Percentiles rank a stretch among this genome's conserved stretches.
phyloP scores from a whole-genome alignment of 768 basidiomycete species.

The Boletus sensibilis region DNA sequence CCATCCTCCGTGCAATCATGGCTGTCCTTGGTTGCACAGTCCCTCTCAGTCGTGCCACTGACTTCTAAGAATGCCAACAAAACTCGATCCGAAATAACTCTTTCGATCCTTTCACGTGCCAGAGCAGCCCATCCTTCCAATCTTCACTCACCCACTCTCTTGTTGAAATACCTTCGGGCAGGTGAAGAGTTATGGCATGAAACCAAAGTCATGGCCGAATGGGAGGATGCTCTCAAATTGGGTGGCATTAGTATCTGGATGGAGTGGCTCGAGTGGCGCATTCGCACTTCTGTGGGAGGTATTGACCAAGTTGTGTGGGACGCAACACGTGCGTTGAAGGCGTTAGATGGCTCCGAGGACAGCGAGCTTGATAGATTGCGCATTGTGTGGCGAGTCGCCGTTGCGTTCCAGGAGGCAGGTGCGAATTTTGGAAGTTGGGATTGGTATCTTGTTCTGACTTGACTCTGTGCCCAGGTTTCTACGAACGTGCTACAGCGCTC shows the following conservation, averaged over 20 bases:
- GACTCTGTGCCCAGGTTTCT: conserved; percentile 48
- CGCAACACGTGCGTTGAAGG: conserved; percentile 45
- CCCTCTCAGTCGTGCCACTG: conserved; percentile 58
- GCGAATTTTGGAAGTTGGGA: conserved; percentile 15
- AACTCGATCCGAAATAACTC: conserved; percentile 67
- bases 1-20: conserved; percentile 58
- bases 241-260: conserved; percentile 64
- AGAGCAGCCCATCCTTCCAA: conserved; percentile 55
- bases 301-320: conserved; percentile 55
- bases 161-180: conserved; percentile 64
- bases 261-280: conserved; percentile 79
- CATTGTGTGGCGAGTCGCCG: conserved; percentile 68
- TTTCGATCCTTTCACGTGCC: conserved; percentile 67
- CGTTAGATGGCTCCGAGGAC: conserved; percentile 41
- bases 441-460: conserved; percentile 1
- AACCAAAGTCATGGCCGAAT: conserved; percentile 55
- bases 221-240: conserved; percentile 61
- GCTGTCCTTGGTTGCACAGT: conserved; percentile 62
- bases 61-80: conserved; percentile 66
- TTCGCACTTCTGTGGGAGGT: conserved; percentile 46
- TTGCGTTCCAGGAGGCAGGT: conserved; percentile 69
- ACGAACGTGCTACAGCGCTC: conserved; percentile 71
- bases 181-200: conserved; percentile 73
- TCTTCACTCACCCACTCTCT: conserved; percentile 46
- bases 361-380: conserved; percentile 55